These are phyloP conservation scores for Candida dajiaensis DNA, from an alignment of 805 yeast species.

Conservation along the genomic window DNA sequence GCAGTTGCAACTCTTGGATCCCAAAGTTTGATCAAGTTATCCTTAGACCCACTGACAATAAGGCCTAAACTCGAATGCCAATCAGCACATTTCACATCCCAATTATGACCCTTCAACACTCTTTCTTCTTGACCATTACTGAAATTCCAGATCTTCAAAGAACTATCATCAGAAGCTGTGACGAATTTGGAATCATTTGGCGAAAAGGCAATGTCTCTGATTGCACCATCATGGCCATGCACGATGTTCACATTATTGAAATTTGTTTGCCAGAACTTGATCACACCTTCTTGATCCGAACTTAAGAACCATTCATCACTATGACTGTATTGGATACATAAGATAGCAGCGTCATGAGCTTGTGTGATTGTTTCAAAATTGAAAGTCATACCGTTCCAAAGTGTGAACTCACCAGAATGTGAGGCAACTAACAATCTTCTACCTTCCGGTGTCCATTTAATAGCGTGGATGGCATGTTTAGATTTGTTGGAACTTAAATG, in stretches of 20 bases:
- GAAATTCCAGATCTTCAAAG: slow-evolving; percentile 91
- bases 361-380: slow-evolving; percentile 97
- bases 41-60: slow-evolving; percentile 91
- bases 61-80: slow-evolving; percentile 93
- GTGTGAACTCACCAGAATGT: slow-evolving; percentile 90
- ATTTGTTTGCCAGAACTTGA: slow-evolving; percentile 97
- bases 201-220: slow-evolving; percentile 82
- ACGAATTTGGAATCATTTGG: slow-evolving; percentile 89
- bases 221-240: slow-evolving; percentile 71
- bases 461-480: slow-evolving; percentile 81
- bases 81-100: slow-evolving; percentile 97
- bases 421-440: slow-evolving; percentile 84
- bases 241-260: slow-evolving; percentile 89
- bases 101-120: slow-evolving; percentile 83
- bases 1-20: slow-evolving; percentile 82
- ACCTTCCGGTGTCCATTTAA: slow-evolving; percentile 97
- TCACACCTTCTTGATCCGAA: slow-evolving; percentile 87
- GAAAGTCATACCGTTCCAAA: slow-evolving; percentile 95
- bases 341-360: slow-evolving; percentile 90
- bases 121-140: slow-evolving; percentile 81
- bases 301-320: slow-evolving; percentile 92
- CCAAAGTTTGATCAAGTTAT: slow-evolving; percentile 90
- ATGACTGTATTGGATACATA: slow-evolving; percentile 75
- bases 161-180: slow-evolving; percentile 91
- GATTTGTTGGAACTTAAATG: slow-evolving; percentile 90